Percentiles rank a stretch among this genome's conserved stretches.
Evolutionary conservation across 2,329 filamentous ascomycete species (phyloP).

Genomic region (Colletotrichum scovillei): DNA sequence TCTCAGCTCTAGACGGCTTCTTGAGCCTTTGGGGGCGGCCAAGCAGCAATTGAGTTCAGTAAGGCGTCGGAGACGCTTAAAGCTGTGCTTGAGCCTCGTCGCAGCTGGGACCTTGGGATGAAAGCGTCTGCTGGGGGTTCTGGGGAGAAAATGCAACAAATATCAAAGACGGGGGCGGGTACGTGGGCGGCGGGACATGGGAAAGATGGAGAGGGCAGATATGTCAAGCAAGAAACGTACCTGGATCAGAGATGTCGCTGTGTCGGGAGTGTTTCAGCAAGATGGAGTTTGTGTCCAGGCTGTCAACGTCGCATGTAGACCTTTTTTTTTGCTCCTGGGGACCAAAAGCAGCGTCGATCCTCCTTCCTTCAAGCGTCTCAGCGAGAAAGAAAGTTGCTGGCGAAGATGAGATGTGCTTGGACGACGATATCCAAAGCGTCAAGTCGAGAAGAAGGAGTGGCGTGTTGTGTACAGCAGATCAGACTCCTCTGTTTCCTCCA

Average conservation of each 20-base stretch:
- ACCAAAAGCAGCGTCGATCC: constrained; percentile 15
- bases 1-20: constrained; percentile 15
- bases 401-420: background rate
- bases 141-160: background rate
- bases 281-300: constrained; percentile 3
- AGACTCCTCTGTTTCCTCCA: background rate
- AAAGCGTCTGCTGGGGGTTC: constrained; percentile 8
- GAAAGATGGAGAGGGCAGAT: background rate
- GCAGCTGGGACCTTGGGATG: constrained; percentile 22
- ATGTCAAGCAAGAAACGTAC: constrained; percentile 28
- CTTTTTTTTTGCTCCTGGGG: background rate
- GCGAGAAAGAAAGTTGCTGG: background rate
- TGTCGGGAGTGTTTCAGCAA: constrained; percentile 36
- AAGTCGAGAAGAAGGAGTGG: background rate
- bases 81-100: constrained; percentile 25
- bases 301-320: constrained; percentile 25
- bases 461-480: background rate
- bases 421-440: background rate
- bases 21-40: background rate
- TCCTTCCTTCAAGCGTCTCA: background rate
- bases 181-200: background rate
- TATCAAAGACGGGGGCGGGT: background rate
- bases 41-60: constrained; percentile 22
- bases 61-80: constrained; percentile 5
- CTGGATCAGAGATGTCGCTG: constrained; percentile 17